Percentiles rank a stretch among this genome's conserved stretches.
Conservation (phyloP, 1,284 basidiomycete species). For the Ceratobasidium sp. region DNA sequence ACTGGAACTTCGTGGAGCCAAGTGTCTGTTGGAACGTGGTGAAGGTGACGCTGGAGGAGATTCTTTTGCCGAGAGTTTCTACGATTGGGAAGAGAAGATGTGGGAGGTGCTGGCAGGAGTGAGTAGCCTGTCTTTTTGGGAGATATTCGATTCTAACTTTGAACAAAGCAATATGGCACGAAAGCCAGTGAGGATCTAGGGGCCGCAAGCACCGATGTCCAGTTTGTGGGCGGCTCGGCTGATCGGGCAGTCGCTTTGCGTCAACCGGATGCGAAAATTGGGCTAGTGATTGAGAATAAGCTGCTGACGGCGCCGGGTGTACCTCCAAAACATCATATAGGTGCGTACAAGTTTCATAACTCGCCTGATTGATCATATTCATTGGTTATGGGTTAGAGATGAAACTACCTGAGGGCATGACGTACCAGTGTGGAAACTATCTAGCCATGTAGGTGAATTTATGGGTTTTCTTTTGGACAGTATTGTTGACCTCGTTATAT, state of each 20-base stretch:
- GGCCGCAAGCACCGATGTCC: constrained; percentile 56
- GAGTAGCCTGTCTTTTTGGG: background rate
- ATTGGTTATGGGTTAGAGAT: constrained; percentile 4
- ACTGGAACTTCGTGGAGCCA: constrained; percentile 61
- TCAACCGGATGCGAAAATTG: constrained; percentile 61
- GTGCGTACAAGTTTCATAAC: constrained; percentile 54
- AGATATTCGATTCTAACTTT: background rate
- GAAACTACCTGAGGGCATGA: constrained; percentile 15
- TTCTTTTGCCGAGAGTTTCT: constrained; percentile 65
- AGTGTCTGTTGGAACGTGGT: constrained; percentile 61
- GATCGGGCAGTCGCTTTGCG: constrained; percentile 59
- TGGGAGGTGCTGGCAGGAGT: constrained; percentile 60
- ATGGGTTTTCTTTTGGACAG: constrained; percentile 62
- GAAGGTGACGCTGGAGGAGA: constrained; percentile 63
- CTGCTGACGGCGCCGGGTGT: constrained; percentile 61
- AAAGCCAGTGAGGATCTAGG: constrained; percentile 52
- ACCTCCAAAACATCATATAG: constrained; percentile 64
- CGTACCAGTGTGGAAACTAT: constrained; percentile 35
- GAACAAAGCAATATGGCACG: constrained; percentile 42
- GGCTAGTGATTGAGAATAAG: constrained; percentile 61
- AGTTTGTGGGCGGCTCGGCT: constrained; percentile 58
- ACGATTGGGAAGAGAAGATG: constrained; percentile 62
- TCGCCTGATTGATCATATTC: background rate
- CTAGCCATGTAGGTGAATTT: constrained; percentile 19
- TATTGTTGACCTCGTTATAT: constrained; percentile 58